Evolutionary conservation across 2,329 filamentous ascomycete genomes (phyloP).

Genomic region (Fusarium ramigenum): DNA sequence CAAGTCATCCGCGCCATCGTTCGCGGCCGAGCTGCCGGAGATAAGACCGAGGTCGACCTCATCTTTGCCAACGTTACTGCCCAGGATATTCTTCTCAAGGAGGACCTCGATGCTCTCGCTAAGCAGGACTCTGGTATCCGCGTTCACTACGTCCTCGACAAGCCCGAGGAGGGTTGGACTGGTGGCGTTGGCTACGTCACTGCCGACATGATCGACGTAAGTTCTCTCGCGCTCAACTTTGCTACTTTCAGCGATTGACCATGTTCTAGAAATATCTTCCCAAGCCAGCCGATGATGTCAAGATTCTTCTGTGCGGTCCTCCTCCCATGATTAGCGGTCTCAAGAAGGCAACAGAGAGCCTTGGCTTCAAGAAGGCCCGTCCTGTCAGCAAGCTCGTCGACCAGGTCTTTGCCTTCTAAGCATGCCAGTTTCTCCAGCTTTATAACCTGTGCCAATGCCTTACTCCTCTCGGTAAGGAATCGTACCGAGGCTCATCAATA

Average conservation of each 20-base stretch:
- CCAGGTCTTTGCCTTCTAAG: slow-evolving; percentile 91
- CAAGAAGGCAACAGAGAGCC: slow-evolving; percentile 91
- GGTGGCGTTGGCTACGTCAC: slow-evolving; percentile 97
- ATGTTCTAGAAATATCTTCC: slow-evolving; percentile 75
- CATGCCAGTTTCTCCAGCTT: neutral
- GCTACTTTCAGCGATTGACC: slow-evolving; percentile 39
- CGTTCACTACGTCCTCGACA: slow-evolving; percentile 96
- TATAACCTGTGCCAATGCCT: neutral
- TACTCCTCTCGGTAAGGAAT: neutral
- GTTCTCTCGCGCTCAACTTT: slow-evolving; percentile 36
- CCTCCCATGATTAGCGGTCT: slow-evolving; percentile 96
- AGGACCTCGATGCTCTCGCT: slow-evolving; percentile 85
- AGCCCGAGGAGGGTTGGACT: slow-evolving; percentile 89
- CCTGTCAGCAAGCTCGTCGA: slow-evolving; percentile 98
- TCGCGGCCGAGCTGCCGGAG: slow-evolving; percentile 79
- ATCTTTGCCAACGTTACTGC: slow-evolving; percentile 97
- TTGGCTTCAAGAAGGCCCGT: slow-evolving; percentile 91
- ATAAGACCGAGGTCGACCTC: slow-evolving; percentile 89
- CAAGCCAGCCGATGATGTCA: slow-evolving; percentile 84
- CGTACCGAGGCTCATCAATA: neutral
- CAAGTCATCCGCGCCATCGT: slow-evolving; percentile 94
- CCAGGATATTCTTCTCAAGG: slow-evolving; percentile 91
- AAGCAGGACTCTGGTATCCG: slow-evolving; percentile 83
- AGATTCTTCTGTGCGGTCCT: slow-evolving; percentile 93
- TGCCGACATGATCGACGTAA: slow-evolving; percentile 90